Conservation (phyloP, 1,284 basidiomycete species). For the Trametes versicolor region DNA sequence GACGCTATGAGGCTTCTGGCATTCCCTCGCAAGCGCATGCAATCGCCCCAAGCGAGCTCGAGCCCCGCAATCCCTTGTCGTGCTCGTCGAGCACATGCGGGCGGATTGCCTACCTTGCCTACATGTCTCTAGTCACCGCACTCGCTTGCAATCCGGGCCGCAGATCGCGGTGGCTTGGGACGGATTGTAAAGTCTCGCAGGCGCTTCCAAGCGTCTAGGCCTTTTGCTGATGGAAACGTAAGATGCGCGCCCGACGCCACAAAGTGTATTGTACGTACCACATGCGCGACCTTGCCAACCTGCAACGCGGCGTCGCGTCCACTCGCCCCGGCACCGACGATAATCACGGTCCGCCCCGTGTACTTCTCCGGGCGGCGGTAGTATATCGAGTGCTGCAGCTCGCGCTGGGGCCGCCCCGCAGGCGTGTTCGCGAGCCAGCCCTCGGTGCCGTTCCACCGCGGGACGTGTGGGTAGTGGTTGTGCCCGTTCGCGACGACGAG, state of each 20-base stretch:
- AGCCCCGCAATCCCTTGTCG: too few species aligned
- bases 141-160: too few species aligned
- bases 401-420: conserved; percentile 41
- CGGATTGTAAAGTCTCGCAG: too few species aligned
- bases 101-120: too few species aligned
- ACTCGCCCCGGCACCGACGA: conserved; percentile 63
- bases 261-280: conserved; percentile 45
- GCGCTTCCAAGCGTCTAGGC: too few species aligned
- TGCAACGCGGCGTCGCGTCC: conserved; percentile 59
- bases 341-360: conserved; percentile 53
- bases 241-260: background rate
- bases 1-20: too few species aligned
- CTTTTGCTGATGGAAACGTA: background rate
- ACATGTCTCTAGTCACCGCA: too few species aligned
- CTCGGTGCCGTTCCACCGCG: conserved; percentile 56
- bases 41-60: too few species aligned
- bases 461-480: conserved; percentile 59
- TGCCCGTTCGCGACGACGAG: conserved; percentile 64
- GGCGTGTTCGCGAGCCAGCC: conserved; percentile 53
- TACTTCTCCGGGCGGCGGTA: conserved; percentile 60
- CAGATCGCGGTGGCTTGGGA: too few species aligned
- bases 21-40: too few species aligned
- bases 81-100: too few species aligned
- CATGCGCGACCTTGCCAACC: conserved; percentile 49
- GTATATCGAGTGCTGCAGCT: conserved; percentile 63